Evolutionary conservation across 148 eudicot species (phyloP).

Genomic region (Simmondsia chinensis): DNA sequence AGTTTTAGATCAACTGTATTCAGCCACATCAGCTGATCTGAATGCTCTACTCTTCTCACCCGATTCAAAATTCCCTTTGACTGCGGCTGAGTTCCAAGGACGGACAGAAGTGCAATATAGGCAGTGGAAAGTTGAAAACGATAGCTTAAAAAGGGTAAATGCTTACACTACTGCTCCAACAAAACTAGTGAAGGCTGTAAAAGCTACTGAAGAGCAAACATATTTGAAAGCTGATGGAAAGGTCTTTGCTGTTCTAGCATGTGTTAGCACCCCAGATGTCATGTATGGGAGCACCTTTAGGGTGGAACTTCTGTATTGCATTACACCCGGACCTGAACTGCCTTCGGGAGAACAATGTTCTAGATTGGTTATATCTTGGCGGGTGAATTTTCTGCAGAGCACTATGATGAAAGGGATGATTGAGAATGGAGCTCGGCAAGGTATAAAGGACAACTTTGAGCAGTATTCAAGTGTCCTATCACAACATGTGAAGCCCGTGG

Average conservation of each 20-base stretch:
- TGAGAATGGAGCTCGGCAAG: slow-evolving; percentile 77
- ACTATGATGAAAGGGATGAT: slow-evolving; percentile 96
- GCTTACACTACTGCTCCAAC: slow-evolving; percentile 60
- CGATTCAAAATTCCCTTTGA: slow-evolving; percentile 42
- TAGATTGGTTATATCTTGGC: slow-evolving; percentile 60
- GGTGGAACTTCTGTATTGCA: slow-evolving; percentile 61
- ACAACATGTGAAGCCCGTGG: slow-evolving; percentile 50
- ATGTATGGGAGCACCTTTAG: slow-evolving; percentile 69
- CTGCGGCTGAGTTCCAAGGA: slow-evolving; percentile 45
- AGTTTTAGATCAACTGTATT: slow-evolving; percentile 57
- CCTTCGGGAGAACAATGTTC: slow-evolving; percentile 79
- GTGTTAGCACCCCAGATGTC: slow-evolving; percentile 85
- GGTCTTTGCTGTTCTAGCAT: slow-evolving; percentile 47
- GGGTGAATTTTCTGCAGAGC: slow-evolving; percentile 78
- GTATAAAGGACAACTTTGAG: slow-evolving; percentile 74
- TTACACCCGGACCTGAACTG: slow-evolving; percentile 78
- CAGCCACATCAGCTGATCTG: slow-evolving; percentile 44
- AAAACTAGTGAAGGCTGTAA: slow-evolving; percentile 63
- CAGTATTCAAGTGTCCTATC: slow-evolving; percentile 37
- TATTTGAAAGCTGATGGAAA: slow-evolving; percentile 75
- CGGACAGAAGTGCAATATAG: slow-evolving; percentile 48
- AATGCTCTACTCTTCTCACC: slow-evolving; percentile 70
- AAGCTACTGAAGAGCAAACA: slow-evolving; percentile 75
- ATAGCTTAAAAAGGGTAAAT: slow-evolving; percentile 41
- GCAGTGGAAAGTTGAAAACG: slow-evolving; percentile 60